phyloP scores from a whole-genome alignment of 768 basidiomycete species.

The Fistulinella prunicolor region DNA sequence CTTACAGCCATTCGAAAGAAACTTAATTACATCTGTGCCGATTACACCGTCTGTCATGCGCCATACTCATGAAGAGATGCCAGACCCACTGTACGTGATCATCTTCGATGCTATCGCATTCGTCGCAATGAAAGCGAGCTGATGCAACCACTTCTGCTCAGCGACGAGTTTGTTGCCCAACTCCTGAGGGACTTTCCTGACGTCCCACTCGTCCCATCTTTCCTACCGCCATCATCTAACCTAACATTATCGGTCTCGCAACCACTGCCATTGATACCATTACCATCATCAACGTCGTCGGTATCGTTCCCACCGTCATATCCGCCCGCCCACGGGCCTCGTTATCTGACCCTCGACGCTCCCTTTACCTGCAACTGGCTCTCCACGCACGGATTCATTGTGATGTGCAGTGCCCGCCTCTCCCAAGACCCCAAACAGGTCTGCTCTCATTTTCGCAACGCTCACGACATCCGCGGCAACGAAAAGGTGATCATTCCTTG shows the following conservation, averaged over 20 bases:
- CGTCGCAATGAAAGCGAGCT: neutral
- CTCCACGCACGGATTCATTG: neutral
- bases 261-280: too few relatives aligned
- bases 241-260: too few relatives aligned
- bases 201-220: neutral
- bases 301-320: too few relatives aligned
- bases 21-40: too few relatives aligned
- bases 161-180: conserved; percentile 13
- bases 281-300: too few relatives aligned
- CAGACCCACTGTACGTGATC: conserved; percentile 14
- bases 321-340: neutral
- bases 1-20: too few relatives aligned
- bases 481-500: conserved; percentile 14
- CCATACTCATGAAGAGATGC: neutral
- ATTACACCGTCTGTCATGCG: neutral
- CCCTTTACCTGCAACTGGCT: conserved; percentile 13
- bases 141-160: neutral
- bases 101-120: neutral
- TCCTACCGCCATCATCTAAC: too few relatives aligned
- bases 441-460: conserved; percentile 10
- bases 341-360: too few relatives aligned
- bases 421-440: neutral
- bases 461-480: conserved; percentile 14
- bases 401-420: conserved; percentile 5
- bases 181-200: conserved; percentile 6